Conservation (phyloP, 371 early-diverging fungal species). For the Rhizomucor pusillus region DNA sequence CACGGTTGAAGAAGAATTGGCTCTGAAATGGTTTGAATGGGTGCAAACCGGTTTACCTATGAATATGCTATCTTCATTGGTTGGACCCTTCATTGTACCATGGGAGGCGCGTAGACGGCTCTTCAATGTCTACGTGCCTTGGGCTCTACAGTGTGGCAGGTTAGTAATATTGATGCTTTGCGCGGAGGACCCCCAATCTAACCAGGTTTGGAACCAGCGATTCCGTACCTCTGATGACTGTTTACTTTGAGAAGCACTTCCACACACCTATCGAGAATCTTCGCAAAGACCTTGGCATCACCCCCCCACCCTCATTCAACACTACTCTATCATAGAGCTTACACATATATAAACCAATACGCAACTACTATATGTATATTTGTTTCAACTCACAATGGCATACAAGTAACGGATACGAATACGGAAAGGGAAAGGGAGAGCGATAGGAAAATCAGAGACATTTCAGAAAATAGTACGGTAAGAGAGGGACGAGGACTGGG, state of each 20-base stretch:
- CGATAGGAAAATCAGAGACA: too few species aligned
- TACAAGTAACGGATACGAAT: too few species aligned
- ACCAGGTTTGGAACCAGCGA: constrained; percentile 14
- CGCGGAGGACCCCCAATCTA: not conserved
- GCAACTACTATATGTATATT: too few species aligned
- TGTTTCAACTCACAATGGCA: too few species aligned
- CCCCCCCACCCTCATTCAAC: constrained; percentile 29
- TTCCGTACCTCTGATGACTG: constrained; percentile 76
- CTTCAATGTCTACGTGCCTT: constrained; percentile 75
- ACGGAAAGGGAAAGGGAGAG: too few species aligned
- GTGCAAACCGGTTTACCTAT: constrained; percentile 91
- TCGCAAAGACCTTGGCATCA: constrained; percentile 63
- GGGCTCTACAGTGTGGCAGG: constrained; percentile 89
- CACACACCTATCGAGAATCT: constrained; percentile 70
- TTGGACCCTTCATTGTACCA: constrained; percentile 77
- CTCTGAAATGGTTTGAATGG: constrained; percentile 94
- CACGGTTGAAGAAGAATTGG: constrained; percentile 90
- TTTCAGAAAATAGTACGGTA: too few species aligned
- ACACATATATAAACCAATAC: too few species aligned
- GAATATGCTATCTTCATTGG: constrained; percentile 73
- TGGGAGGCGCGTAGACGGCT: constrained; percentile 62
- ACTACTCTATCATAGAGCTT: too few species aligned
- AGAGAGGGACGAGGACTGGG: too few species aligned
- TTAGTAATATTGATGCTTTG: not conserved
- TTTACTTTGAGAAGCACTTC: constrained; percentile 85